Evolutionary conservation across 306 rosid species (phyloP).

Genomic region (Glycine latifolia): DNA sequence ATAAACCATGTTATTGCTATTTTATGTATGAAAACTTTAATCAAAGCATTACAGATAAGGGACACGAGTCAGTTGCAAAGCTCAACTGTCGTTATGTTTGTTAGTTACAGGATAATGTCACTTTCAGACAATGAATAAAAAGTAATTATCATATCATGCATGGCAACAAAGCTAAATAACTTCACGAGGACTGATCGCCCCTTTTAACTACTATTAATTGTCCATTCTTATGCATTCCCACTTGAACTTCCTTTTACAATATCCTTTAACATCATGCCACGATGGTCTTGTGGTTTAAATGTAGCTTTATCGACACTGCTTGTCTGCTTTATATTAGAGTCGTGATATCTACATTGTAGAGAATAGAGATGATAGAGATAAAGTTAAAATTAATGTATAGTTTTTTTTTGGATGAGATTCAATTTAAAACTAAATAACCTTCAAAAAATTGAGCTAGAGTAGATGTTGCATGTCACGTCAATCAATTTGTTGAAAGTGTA

Average conservation of each 20-base stretch:
- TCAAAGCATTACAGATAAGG: neutral
- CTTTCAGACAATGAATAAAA: conserved; percentile 18
- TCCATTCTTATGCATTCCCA: neutral
- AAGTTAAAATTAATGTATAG: neutral
- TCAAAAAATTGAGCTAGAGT: no score
- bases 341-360: neutral
- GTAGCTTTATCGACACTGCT: neutral
- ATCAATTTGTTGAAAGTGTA: no score
- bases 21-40: neutral
- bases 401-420: no score
- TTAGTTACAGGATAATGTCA: conserved; percentile 7
- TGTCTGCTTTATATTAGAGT: neutral
- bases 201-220: conserved; percentile 16
- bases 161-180: conserved; percentile 12
- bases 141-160: conserved; percentile 25
- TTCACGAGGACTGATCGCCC: conserved; percentile 6
- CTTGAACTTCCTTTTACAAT: neutral
- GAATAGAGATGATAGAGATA: neutral
- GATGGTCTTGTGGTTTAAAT: neutral
- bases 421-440: no score
- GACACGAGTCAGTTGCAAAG: conserved; percentile 25
- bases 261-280: neutral
- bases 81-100: neutral
- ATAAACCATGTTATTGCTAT: neutral
- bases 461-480: no score